phyloP scores from a whole-genome alignment of 306 rosid species.

The Quercus variabilis region DNA sequence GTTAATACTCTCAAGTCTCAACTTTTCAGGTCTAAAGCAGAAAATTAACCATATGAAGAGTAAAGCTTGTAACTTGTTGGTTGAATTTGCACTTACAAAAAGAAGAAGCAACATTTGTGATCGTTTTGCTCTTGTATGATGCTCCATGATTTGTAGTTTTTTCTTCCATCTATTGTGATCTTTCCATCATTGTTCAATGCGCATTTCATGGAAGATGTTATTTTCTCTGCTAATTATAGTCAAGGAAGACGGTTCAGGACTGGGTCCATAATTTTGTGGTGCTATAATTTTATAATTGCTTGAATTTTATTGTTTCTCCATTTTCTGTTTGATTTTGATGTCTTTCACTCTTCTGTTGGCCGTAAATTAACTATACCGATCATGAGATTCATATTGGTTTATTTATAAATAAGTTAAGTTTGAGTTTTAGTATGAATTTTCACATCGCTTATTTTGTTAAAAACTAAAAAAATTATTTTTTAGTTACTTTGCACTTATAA shows the following conservation, averaged over 20 bases:
- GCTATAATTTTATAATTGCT: not conserved
- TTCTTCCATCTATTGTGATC: too few species aligned
- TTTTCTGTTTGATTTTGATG: not conserved
- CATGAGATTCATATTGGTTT: too few species aligned
- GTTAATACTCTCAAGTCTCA: not conserved
- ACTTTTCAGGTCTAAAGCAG: not conserved
- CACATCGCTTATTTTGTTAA: too few species aligned
- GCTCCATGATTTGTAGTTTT: not conserved
- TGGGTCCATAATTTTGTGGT: not conserved
- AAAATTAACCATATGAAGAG: not conserved
- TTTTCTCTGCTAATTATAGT: not conserved
- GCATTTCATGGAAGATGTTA: not conserved
- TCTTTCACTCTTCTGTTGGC: not conserved
- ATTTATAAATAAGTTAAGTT: too few species aligned
- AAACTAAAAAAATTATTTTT: too few species aligned
- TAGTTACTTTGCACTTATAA: too few species aligned
- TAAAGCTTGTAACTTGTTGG: too few species aligned
- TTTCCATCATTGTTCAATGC: not conserved
- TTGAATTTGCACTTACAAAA: not conserved
- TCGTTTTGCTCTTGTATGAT: not conserved
- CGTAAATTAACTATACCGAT: too few species aligned
- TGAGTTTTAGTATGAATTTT: rapidly evolving
- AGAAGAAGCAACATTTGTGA: not conserved
- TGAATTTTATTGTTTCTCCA: not conserved
- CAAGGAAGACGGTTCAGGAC: not conserved